Percentiles rank a stretch among this genome's conserved stretches.
Conservation (phyloP, 352 stramenopile genomes). For the Pythium aphanidermatum region DNA sequence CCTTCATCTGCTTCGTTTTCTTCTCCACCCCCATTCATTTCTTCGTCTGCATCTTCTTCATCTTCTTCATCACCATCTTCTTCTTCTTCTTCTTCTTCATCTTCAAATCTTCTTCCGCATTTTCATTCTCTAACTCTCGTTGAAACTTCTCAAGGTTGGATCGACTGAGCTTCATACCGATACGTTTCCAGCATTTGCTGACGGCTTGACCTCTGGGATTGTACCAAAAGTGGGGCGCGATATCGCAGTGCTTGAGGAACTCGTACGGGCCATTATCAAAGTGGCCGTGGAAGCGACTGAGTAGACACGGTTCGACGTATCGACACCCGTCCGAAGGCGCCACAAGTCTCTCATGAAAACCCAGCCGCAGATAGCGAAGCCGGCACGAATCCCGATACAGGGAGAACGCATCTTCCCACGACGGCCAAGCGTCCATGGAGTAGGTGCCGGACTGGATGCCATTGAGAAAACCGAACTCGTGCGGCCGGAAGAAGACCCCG, state of each 20-base stretch:
- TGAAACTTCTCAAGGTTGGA: too few relatives aligned
- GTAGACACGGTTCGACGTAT: slow-evolving; percentile 1
- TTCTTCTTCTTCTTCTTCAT: too few relatives aligned
- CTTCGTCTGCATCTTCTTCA: too few relatives aligned
- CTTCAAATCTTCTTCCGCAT: too few relatives aligned
- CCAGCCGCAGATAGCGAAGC: neutral
- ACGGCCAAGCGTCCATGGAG: neutral
- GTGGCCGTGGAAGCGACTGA: neutral
- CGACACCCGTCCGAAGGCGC: slow-evolving; percentile 8
- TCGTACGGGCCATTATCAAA: neutral
- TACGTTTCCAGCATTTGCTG: slow-evolving; percentile 1
- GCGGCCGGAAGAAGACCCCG: neutral
- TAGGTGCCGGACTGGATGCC: neutral
- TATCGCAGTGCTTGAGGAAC: slow-evolving; percentile 2
- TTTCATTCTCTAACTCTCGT: too few relatives aligned
- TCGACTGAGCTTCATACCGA: too few relatives aligned
- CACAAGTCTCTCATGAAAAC: neutral
- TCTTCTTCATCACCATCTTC: too few relatives aligned
- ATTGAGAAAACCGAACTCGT: slow-evolving; percentile 1
- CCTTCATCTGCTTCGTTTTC: neutral
- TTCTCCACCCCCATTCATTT: too few relatives aligned
- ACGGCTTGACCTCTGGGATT: neutral
- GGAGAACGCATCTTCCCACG: slow-evolving; percentile 1
- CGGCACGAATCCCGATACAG: slow-evolving; percentile 3
- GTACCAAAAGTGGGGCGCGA: slow-evolving; percentile 3